These are phyloP conservation scores for Cystobasidium slooffiae DNA, from an alignment of 1,284 basidiomycete species.

Conservation along the genomic window DNA sequence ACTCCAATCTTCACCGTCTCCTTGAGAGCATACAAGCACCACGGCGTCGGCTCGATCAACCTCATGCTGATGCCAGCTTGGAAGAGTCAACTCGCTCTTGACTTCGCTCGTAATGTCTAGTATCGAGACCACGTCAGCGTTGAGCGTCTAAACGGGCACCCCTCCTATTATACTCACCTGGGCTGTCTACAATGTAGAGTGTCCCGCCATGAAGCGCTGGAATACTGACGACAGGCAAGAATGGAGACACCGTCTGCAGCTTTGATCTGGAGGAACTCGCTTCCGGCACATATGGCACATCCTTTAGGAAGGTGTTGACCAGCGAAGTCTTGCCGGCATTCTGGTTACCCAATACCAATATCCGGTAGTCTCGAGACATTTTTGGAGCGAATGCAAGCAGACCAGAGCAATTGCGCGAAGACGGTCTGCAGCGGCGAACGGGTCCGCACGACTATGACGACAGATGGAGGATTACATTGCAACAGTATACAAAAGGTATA, in stretches of 20 bases:
- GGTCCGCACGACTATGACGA: too few relatives aligned
- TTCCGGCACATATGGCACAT: conserved; percentile 19
- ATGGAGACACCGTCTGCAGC: background rate
- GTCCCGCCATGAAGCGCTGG: conserved; percentile 29
- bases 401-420: background rate
- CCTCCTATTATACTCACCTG: conserved; percentile 2
- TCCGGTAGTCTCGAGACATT: conserved; percentile 33
- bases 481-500: background rate
- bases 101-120: background rate
- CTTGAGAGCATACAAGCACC: conserved; percentile 22
- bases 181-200: conserved; percentile 39
- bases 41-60: conserved; percentile 35
- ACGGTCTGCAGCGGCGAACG: too few relatives aligned
- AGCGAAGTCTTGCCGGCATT: conserved; percentile 32
- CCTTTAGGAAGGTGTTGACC: conserved; percentile 40
- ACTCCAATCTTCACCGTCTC: background rate
- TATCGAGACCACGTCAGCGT: too few relatives aligned
- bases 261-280: conserved; percentile 8
- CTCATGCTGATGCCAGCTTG: conserved; percentile 23
- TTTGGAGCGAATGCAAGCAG: background rate
- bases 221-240: conserved; percentile 38
- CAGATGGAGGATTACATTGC: background rate
- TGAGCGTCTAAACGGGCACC: too few relatives aligned
- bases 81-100: background rate
- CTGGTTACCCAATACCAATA: conserved; percentile 29